Base-by-base conservation (phyloP, 495 filamentous ascomycete species). In the Penicillium robsamsonii region DNA sequence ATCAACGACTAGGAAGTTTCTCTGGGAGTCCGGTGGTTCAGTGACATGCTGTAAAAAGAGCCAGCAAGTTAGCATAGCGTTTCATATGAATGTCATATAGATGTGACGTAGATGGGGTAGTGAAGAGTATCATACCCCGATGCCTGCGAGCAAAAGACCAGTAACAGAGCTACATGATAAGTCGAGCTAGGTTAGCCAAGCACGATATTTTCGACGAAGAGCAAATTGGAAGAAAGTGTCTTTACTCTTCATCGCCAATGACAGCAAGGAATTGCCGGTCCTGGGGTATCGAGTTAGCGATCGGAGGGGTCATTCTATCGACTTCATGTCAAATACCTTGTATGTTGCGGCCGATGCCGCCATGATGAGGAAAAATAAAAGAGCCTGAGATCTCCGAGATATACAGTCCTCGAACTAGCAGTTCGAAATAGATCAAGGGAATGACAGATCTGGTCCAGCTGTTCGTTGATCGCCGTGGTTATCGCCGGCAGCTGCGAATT, bases 1-100 rank as follows among this genome's bases (percentile, higher is more conserved):
- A 70, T 97, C 93, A 46, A 99, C 94, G 42, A 97, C 90, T 5
- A 99, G 84, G 78, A 96, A 99, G 80, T 97, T 99, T 74, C 95
- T 92, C 61, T 96, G 89, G 49, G 88, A 81, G 70, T 95, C 90
- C 13, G 93, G 91, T 11, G 88, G 78, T 55, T 81, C 76, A 42
- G 87, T 91, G 52, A 92, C 87, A 69, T 92, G 89, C 87, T 89
- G 46, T 56, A 56, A 38, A 43, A 24, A 24, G 9, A 48, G 3
- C 18, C 4, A 48, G 6, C 2, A 40, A 7, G 20, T 54, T 41
- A 59, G 53, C n/a, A n/a, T 48, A 9, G 4, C 9, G 15, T 8
- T n/a, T 12, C 30, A 44, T 17, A 24, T 31, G 1, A 17, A 22
- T 27, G 22, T 25, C 22, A n/a, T 22, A 20, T 17, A 46, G 29